Conservation (phyloP, 352 stramenopile genomes). For the Aphanomyces stellatus region DNA sequence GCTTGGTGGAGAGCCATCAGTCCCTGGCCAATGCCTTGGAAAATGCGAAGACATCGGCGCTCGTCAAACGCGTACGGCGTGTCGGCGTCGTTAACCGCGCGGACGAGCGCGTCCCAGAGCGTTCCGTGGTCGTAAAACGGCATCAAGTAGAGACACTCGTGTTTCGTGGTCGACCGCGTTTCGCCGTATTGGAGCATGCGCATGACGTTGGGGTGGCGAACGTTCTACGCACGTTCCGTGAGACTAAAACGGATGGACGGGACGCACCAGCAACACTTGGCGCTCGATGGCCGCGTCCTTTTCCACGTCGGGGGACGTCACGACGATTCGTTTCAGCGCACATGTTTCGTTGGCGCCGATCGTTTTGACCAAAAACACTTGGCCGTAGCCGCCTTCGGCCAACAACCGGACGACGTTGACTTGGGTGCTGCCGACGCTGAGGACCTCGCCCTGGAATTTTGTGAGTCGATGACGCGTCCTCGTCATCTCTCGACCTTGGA, state of each 20-base stretch:
- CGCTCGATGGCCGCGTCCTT: constrained; percentile 69
- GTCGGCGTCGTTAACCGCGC: constrained; percentile 52
- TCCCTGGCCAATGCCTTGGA: constrained; percentile 75
- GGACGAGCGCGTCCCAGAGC: constrained; percentile 65
- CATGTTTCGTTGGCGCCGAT: constrained; percentile 49
- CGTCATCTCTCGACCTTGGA: background rate
- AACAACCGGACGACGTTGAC: constrained; percentile 62
- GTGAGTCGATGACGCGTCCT: constrained; percentile 7
- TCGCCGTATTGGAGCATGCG: constrained; percentile 73
- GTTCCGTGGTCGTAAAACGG: constrained; percentile 79
- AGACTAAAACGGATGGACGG: background rate
- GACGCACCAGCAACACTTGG: constrained; percentile 54
- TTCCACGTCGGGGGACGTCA: constrained; percentile 73
- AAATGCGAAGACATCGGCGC: constrained; percentile 66
- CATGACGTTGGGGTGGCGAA: constrained; percentile 77
- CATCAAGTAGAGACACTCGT: constrained; percentile 81
- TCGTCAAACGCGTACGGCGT: constrained; percentile 80
- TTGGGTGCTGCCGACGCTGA: constrained; percentile 58
- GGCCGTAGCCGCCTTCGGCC: constrained; percentile 63
- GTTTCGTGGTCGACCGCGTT: constrained; percentile 38
- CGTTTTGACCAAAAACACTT: constrained; percentile 63
- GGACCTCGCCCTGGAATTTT: constrained; percentile 39
- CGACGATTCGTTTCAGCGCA: constrained; percentile 74
- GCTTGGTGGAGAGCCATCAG: constrained; percentile 63
- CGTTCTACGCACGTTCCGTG: constrained; percentile 29